These are phyloP conservation scores for Dicorynia guianensis DNA, from an alignment of 306 rosid species.

Conservation along the genomic window DNA sequence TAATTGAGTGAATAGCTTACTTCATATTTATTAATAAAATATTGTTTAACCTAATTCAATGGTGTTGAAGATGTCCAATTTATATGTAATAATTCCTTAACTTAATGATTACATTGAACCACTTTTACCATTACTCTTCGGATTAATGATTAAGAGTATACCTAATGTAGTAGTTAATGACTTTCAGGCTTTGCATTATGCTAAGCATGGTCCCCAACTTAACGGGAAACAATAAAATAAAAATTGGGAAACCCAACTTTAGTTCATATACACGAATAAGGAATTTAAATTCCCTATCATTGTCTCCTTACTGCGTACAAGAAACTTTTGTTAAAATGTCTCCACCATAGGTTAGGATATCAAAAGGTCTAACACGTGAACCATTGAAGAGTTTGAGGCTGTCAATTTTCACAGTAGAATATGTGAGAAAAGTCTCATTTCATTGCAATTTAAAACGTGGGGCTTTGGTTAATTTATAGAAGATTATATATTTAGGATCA, in stretches of 20 bases:
- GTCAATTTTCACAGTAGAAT: too few species aligned
- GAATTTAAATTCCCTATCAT: neutral
- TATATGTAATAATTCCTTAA: neutral
- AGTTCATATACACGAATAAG: slow-evolving; percentile 1
- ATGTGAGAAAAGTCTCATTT: too few species aligned
- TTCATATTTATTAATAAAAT: neutral
- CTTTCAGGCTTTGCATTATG: slow-evolving; percentile 17
- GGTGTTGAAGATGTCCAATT: neutral
- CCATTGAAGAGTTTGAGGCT: too few species aligned
- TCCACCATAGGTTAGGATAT: slow-evolving; percentile 15
- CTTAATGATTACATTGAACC: slow-evolving; percentile 34
- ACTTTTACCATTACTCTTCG: slow-evolving; percentile 35
- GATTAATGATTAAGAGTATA: slow-evolving; percentile 40
- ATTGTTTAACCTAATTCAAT: neutral
- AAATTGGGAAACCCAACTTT: neutral
- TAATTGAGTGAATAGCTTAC: too few species aligned
- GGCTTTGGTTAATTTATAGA: too few species aligned
- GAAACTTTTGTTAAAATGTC: slow-evolving; percentile 30
- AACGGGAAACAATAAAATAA: slow-evolving; percentile 8
- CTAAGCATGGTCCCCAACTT: slow-evolving; percentile 5
- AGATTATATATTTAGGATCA: too few species aligned
- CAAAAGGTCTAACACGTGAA: neutral
- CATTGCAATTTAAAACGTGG: too few species aligned
- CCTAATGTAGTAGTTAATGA: neutral
- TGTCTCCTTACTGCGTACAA: slow-evolving; percentile 30